Evolutionary conservation across 2,329 filamentous ascomycete species (phyloP).

Genomic region (Hypoxylon sp.): DNA sequence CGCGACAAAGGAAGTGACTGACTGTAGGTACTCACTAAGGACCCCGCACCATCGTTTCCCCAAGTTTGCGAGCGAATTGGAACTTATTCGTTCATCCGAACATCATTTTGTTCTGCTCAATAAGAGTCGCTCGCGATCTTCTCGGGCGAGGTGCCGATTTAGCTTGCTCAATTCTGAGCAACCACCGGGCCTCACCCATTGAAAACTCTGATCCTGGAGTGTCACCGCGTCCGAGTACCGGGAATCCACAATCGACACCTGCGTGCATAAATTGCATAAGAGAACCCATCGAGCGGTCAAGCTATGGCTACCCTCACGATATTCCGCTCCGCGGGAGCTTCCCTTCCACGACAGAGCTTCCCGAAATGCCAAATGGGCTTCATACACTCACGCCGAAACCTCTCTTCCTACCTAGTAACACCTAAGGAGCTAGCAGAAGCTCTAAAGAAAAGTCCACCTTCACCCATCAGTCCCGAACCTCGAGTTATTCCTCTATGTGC

Average conservation of each 20-base stretch:
- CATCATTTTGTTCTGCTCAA: conserved; percentile 37
- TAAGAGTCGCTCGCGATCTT: conserved; percentile 29
- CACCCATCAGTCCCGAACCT: conserved; percentile 84
- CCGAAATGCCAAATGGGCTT: conserved; percentile 54
- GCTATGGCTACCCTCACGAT: conserved; percentile 63
- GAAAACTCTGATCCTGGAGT: conserved; percentile 14
- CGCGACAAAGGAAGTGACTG: conserved; percentile 33
- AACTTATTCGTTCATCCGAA: conserved; percentile 36
- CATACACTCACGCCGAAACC: conserved; percentile 64
- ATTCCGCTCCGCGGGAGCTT: conserved; percentile 60
- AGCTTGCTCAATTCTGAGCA: conserved; percentile 31
- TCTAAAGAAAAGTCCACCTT: conserved; percentile 84
- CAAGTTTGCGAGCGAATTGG: conserved; percentile 27
- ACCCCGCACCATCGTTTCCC: conserved; percentile 39
- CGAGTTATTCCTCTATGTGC: conserved; percentile 92
- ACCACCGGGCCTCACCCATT: conserved; percentile 35
- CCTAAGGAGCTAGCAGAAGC: conserved; percentile 86
- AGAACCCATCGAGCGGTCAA: conserved; percentile 32
- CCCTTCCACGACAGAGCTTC: conserved; percentile 57
- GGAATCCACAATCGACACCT: conserved; percentile 39
- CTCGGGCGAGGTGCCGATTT: conserved; percentile 39
- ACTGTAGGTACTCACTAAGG: conserved; percentile 28
- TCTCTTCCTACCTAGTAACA: conserved; percentile 88
- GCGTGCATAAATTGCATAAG: conserved; percentile 36
- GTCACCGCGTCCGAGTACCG: conserved; percentile 40